Base-by-base conservation (phyloP, 495 filamentous ascomycete genomes). In the Lasiosphaeriaceae sp. region DNA sequence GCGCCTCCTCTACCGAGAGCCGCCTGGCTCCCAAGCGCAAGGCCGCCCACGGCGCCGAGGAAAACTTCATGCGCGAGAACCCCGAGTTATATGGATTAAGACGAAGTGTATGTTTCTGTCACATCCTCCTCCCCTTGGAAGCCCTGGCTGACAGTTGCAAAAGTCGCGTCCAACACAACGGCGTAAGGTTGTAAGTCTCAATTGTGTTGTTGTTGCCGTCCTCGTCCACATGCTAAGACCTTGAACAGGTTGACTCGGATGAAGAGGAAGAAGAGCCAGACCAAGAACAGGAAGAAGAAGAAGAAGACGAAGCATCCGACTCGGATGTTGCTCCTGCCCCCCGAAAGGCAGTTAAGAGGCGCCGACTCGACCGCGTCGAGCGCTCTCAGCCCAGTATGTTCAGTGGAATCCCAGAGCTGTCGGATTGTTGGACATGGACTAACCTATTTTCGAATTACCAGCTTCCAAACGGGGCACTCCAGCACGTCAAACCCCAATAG, bases 61-160 rank as follows among this genome's bases (percentile, higher is more conserved):
- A 95, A 26, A 87, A 93, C 21, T 89, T 84, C 62, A 96, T 96
- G 61, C 79, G 84, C 59, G 86, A 90, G 66, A 92, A 98, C 68
- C 94, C 94, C n/a, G 94, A 97, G 67, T 76, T 98, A 19, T 98
- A 97, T 74, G 94, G 93, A 17, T 77, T 99, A 49, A 83, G 94
- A 58, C 82, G 94, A 67, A 98, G 94, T 76, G 92, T 92, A 85
- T 54, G 87, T 69, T 55, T 34, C 39, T 26, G 20, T 59, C 57
- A 50, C 58, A 46, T 26, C 23, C 45, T 6, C 50, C 22, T 31
- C 20, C 2, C 11, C 34, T 34, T 44, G 6, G 52, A 34, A 7
- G 51, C 51, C 45, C 49, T 55, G 50, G 67, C 81, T 74, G 71
- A 77, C 70, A 55, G 51, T 26, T 55, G 26, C 31, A 46, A 53